These are phyloP conservation scores for Candida koratica DNA, from an alignment of 805 yeast species.

Conservation along the genomic window DNA sequence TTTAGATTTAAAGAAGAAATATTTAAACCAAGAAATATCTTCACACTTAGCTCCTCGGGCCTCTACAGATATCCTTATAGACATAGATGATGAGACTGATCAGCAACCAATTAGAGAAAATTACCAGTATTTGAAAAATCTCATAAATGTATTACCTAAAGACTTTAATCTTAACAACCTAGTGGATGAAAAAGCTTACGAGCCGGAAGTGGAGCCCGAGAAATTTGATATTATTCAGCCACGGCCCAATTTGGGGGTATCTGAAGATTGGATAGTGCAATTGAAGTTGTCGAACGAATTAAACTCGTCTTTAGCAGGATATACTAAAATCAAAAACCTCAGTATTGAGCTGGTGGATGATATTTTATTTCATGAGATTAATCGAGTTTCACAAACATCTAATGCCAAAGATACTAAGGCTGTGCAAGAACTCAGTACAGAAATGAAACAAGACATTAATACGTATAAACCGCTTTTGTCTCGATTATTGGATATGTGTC, in stretches of 20 bases:
- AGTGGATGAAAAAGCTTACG: slow-evolving; percentile 63
- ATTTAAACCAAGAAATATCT: slow-evolving; percentile 30
- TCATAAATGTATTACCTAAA: slow-evolving; percentile 31
- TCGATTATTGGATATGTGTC: slow-evolving; percentile 21
- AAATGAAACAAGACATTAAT: neutral
- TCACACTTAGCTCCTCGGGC: slow-evolving; percentile 7
- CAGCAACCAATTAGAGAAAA: slow-evolving; percentile 16
- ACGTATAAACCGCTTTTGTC: slow-evolving; percentile 3
- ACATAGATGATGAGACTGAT: slow-evolving; percentile 6
- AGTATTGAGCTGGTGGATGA: slow-evolving; percentile 37
- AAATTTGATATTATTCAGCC: slow-evolving; percentile 34
- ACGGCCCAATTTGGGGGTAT: slow-evolving; percentile 44
- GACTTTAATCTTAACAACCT: slow-evolving; percentile 32
- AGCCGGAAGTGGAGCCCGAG: slow-evolving; percentile 52
- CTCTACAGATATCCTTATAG: neutral
- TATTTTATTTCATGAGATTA: slow-evolving; percentile 46
- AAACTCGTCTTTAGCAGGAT: slow-evolving; percentile 34
- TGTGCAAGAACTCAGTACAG: slow-evolving; percentile 6
- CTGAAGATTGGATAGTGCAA: slow-evolving; percentile 64
- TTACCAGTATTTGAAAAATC: slow-evolving; percentile 32
- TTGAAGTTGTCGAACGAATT: slow-evolving; percentile 49
- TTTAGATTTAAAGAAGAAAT: slow-evolving; percentile 25
- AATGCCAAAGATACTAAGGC: slow-evolving; percentile 17
- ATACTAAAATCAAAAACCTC: slow-evolving; percentile 12
- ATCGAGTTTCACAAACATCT: slow-evolving; percentile 16